These are phyloP conservation scores for Galeopsis tetrahit DNA, from an alignment of 257 asterid genomes.

Conservation along the genomic window DNA sequence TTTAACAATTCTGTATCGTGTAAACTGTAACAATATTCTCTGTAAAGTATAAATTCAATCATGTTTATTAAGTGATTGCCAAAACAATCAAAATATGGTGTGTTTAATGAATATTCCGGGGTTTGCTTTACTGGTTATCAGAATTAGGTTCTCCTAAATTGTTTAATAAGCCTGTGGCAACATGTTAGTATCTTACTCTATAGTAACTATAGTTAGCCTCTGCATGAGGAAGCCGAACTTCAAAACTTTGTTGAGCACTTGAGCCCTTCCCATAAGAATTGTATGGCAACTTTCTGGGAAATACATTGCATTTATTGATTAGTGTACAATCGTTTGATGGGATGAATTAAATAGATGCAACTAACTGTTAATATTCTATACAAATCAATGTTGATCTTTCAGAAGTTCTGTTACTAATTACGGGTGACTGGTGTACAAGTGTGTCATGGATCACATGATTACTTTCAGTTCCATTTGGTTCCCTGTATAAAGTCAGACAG, in stretches of 20 bases:
- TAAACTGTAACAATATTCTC: constrained; percentile 8
- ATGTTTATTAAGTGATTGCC: not conserved
- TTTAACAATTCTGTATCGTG: too few species aligned
- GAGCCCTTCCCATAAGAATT: not conserved
- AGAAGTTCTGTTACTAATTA: constrained; percentile 1
- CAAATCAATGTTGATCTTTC: constrained; percentile 8
- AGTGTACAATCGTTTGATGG: constrained; percentile 6
- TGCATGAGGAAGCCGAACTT: constrained; percentile 19
- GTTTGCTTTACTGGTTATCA: not conserved
- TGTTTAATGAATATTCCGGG: not conserved
- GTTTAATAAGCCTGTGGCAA: not conserved
- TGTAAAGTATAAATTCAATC: constrained; percentile 6
- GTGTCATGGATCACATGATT: not conserved
- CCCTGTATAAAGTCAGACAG: not conserved
- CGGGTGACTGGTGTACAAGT: not conserved
- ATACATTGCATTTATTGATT: not conserved
- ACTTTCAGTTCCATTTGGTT: constrained; percentile 21
- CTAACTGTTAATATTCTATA: not conserved
- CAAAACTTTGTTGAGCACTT: constrained; percentile 2
- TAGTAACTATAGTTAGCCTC: constrained; percentile 1
- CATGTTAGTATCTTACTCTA: not conserved
- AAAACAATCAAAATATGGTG: not conserved
- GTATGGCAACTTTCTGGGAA: not conserved
- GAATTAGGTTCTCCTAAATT: constrained; percentile 4
- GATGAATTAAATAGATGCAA: not conserved